Conservation (phyloP, 345 rosid genomes). For the Noccaea bulbosa region DNA sequence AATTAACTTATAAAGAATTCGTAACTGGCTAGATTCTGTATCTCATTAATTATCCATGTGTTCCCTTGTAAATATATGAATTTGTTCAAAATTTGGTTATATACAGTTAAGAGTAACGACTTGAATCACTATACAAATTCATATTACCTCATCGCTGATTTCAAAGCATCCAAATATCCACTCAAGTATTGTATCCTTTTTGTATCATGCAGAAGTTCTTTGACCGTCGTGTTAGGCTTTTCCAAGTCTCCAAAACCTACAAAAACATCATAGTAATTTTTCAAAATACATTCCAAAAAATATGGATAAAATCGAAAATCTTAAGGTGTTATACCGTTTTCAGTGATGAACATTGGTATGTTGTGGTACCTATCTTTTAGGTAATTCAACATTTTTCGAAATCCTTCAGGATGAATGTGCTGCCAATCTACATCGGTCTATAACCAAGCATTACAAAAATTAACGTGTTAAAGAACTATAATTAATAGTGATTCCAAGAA, state of each 20-base stretch:
- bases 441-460: too few species aligned
- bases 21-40: background rate
- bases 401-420: constrained; percentile 54
- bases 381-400: constrained; percentile 51
- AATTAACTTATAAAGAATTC: background rate
- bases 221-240: constrained; percentile 22
- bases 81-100: too few species aligned
- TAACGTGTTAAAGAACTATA: too few species aligned
- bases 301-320: too few species aligned
- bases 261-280: background rate
- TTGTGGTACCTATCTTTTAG: constrained; percentile 55
- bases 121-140: background rate
- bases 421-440: constrained; percentile 66
- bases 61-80: too few species aligned
- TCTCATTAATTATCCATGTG: too few species aligned
- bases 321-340: constrained; percentile 51
- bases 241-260: constrained; percentile 53
- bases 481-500: too few species aligned
- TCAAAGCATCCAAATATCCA: constrained; percentile 51
- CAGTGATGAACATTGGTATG: constrained; percentile 60
- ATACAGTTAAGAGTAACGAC: too few species aligned
- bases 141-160: constrained; percentile 58
- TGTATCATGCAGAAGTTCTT: constrained; percentile 50
- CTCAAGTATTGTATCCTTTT: constrained; percentile 58
- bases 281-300: too few species aligned